Evolutionary conservation across 2,329 filamentous ascomycete species (phyloP).

Genomic region (Fusarium pininemorale): DNA sequence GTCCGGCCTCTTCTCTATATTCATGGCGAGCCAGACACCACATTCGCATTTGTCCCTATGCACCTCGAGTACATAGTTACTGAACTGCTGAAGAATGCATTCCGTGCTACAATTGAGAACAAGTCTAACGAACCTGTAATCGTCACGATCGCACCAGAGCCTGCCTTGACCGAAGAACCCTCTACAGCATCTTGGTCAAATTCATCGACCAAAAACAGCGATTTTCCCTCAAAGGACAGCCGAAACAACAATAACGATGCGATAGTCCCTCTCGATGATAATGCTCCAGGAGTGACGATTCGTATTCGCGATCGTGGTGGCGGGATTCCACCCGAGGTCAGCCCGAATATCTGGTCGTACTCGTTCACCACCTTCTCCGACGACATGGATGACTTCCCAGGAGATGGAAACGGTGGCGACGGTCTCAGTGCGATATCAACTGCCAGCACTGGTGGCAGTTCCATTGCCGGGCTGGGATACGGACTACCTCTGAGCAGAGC

Average conservation of each 20-base stretch:
- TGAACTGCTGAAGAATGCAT: constrained; percentile 95
- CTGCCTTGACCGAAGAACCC: constrained; percentile 48
- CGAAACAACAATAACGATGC: constrained; percentile 56
- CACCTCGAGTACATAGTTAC: constrained; percentile 98
- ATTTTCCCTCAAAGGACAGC: constrained; percentile 35
- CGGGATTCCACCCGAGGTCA: constrained; percentile 84
- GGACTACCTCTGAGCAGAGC: constrained; percentile 89
- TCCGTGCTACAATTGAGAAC: constrained; percentile 89
- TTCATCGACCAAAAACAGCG: constrained; percentile 36
- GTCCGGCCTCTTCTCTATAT: constrained; percentile 82
- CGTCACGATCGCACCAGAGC: constrained; percentile 85
- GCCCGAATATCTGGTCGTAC: constrained; percentile 94
- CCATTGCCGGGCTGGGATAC: constrained; percentile 93
- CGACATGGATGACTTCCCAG: constrained; percentile 53
- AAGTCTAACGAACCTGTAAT: constrained; percentile 85
- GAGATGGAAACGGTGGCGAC: constrained; percentile 52
- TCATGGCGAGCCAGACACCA: constrained; percentile 86
- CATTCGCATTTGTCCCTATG: constrained; percentile 92
- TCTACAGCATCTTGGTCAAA: constrained; percentile 33
- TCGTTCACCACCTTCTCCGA: constrained; percentile 94
- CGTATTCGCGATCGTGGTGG: constrained; percentile 95
- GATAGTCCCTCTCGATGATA: constrained; percentile 68
- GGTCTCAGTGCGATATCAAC: constrained; percentile 80
- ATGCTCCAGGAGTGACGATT: constrained; percentile 88
- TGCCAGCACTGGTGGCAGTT: constrained; percentile 76